Evolutionary conservation across 768 basidiomycete species (phyloP), one percentile per base, ranked within the genome.

Genomic region (Pleurotus ostreatus): DNA sequence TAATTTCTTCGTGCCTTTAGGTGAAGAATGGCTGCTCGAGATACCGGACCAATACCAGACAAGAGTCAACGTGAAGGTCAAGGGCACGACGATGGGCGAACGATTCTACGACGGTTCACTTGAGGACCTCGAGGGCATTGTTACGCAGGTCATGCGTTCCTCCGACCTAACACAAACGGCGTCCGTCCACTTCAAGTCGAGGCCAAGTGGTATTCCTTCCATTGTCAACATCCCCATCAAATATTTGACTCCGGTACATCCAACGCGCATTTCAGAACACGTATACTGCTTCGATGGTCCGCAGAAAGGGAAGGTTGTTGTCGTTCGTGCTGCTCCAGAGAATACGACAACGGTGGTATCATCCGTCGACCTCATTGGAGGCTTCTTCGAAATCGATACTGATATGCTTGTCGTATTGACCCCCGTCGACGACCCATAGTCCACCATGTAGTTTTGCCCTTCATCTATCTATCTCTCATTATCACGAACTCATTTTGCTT

Each of bases 161-260:
- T 37, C 39, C 16, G 41, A 53, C 39, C 8, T 53, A 9, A 53
- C 51, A 4, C 51, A 53, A 41, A 39, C 38, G 12, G 51, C 51
- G 16, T 16, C 51, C 23, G 39, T 53, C 20, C 34, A 41, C 16
- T 41, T 53, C 39, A 39, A 53, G 39, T n/a, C 51, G 25, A 34
- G 51, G 22, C 51, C 51, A 5, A 22, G 37, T 18, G 23, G 23
- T 5, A 16, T 53, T 22, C 51, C 51, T 12, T n/a, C 34, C n/a
- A 53, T 53, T 5, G 39, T 53, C 18, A 53, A 53, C 38, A 41
- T 53, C 15, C 51, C 51, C 12, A 41, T 53, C 37, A 53, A 53
- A 30, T 53, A 53, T 18, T 38, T 53, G 9, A 23, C 18, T 12
- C 51, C 51, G 5, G 37, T 53, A 12, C n/a, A 11, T 22, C 51